Evolutionary conservation across 2,329 filamentous ascomycete species (phyloP).

Genomic region (Acrocalymma vagum): DNA sequence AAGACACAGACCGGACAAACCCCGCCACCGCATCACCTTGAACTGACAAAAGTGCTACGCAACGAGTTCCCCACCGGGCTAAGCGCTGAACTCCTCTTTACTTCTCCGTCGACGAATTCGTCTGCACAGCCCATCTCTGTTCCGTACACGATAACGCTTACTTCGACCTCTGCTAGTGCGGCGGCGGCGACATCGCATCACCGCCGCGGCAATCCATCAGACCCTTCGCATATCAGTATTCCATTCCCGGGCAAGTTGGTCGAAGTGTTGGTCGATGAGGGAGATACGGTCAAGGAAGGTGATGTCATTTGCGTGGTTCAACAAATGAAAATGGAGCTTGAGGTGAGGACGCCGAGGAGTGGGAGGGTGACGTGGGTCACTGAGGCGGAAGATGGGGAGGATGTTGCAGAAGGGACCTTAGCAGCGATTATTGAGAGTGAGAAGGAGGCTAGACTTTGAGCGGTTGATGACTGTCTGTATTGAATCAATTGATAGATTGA

Average conservation of each 20-base stretch:
- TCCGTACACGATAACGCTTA: conserved; percentile 57
- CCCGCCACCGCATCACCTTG: conserved; percentile 59
- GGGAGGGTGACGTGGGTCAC: conserved; percentile 62
- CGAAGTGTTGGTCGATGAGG: conserved; percentile 65
- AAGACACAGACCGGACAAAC: conserved; percentile 8
- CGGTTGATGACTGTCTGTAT: not conserved
- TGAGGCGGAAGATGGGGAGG: conserved; percentile 63
- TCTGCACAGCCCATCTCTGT: conserved; percentile 42
- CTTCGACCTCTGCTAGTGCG: conserved; percentile 53
- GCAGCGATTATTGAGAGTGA: conserved; percentile 56
- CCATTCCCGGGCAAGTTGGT: conserved; percentile 68
- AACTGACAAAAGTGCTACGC: conserved; percentile 61
- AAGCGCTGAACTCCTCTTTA: conserved; percentile 63
- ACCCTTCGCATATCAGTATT: conserved; percentile 62
- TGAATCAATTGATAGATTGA: too few relatives aligned
- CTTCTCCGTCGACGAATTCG: conserved; percentile 57
- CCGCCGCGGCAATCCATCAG: conserved; percentile 58
- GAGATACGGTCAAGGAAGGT: conserved; percentile 62
- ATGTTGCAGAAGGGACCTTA: conserved; percentile 65
- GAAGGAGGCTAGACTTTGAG: conserved; percentile 23
- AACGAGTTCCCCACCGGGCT: conserved; percentile 69
- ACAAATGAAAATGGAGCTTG: conserved; percentile 77
- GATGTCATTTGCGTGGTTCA: conserved; percentile 67
- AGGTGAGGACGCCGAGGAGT: conserved; percentile 60
- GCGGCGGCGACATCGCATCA: conserved; percentile 53